Evolutionary conservation across 2,329 filamentous ascomycete genomes (phyloP).

Genomic region (Aspergillus sclerotialis): DNA sequence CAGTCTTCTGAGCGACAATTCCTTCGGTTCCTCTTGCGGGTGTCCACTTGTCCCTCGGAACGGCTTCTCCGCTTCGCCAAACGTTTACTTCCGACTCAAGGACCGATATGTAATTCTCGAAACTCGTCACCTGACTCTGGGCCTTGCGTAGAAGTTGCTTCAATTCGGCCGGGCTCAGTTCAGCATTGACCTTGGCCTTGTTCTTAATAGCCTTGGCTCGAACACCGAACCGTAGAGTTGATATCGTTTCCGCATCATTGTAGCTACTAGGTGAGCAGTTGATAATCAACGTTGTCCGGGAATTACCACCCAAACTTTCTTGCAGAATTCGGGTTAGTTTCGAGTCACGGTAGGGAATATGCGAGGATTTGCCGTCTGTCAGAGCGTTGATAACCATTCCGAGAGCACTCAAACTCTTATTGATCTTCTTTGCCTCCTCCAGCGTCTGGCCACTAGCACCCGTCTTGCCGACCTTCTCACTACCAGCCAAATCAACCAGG

Average conservation of each 20-base stretch:
- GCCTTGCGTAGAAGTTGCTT: conserved; percentile 90
- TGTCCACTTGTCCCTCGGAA: conserved; percentile 86
- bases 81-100: conserved; percentile 77
- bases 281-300: conserved; percentile 94
- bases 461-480: conserved; percentile 97
- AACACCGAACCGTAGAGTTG: conserved; percentile 89
- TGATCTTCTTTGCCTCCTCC: conserved; percentile 99
- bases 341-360: conserved; percentile 94
- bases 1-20: conserved; percentile 40
- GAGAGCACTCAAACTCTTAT: conserved; percentile 96
- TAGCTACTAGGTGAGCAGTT: conserved; percentile 99
- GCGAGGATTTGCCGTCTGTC: conserved; percentile 93
- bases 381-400: conserved; percentile 99
- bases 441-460: conserved; percentile 94
- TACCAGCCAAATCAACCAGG: conserved; percentile 95
- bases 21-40: conserved; percentile 54
- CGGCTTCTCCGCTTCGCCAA: conserved; percentile 82
- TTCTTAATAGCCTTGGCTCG: conserved; percentile 99
- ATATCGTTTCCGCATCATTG: conserved; percentile 90
- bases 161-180: conserved; percentile 90
- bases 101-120: conserved; percentile 75
- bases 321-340: conserved; percentile 96
- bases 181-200: conserved; percentile 99
- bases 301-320: conserved; percentile 96
- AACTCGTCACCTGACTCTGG: conserved; percentile 79